A percentile compares a stretch with the other conserved stretches of the same genome.
Conservation (phyloP, 2,329 filamentous ascomycete species). For the Mycocentrospora acerina region DNA sequence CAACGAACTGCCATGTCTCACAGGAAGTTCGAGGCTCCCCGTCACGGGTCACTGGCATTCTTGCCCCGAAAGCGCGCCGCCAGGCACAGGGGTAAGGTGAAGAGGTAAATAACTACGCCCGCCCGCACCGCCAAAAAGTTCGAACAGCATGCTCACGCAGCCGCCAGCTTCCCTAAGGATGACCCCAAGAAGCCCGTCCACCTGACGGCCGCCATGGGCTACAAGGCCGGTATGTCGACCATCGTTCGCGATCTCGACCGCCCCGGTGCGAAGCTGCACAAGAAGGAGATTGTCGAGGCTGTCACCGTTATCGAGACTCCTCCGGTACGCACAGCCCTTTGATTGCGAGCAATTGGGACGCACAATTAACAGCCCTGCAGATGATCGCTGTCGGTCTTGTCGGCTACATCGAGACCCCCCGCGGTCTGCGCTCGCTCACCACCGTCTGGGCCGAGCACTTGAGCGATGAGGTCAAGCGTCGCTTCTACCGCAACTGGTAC, state of each 20-base stretch:
- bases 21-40: conserved; percentile 80
- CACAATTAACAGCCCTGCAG: conserved; percentile 55
- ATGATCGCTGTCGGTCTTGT: conserved; percentile 99
- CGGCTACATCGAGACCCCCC: conserved; percentile 99
- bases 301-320: conserved; percentile 47
- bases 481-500: conserved; percentile 99
- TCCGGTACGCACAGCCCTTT: conserved; percentile 71
- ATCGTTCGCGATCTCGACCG: conserved; percentile 99
- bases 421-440: conserved; percentile 97
- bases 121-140: conserved; percentile 12
- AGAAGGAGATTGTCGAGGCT: conserved; percentile 58
- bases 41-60: conserved; percentile 75
- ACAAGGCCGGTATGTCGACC: conserved; percentile 99
- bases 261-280: conserved; percentile 98
- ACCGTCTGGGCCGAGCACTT: conserved; percentile 99
- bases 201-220: conserved; percentile 96
- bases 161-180: conserved; percentile 94
- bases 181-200: conserved; percentile 99
- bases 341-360: conserved; percentile 58
- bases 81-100: conserved; percentile 95
- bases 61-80: conserved; percentile 77
- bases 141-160: conserved; percentile 27
- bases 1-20: conserved; percentile 53
- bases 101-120: conserved; percentile 79
- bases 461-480: conserved; percentile 97